These are phyloP conservation scores for Boechera divaricarpa DNA, from an alignment of 345 rosid genomes.

Conservation along the genomic window DNA sequence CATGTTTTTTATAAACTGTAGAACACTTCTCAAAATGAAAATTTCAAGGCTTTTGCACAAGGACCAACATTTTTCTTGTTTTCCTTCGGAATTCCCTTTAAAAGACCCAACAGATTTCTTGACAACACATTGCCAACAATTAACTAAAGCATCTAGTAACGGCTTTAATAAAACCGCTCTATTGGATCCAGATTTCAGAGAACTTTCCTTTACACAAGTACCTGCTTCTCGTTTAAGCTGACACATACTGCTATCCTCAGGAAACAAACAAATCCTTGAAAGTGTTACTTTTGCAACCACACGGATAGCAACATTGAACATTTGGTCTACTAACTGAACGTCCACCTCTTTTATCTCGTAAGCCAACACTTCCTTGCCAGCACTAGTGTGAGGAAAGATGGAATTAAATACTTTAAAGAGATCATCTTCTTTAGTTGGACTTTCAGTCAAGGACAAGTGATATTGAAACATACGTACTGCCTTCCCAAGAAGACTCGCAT, in stretches of 20 bases:
- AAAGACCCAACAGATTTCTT: slow-evolving; percentile 52
- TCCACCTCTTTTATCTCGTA: slow-evolving; percentile 54
- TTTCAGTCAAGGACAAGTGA: slow-evolving; percentile 59
- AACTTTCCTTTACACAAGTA: slow-evolving; percentile 40
- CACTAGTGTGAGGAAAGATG: slow-evolving; percentile 48
- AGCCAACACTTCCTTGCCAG: slow-evolving; percentile 61
- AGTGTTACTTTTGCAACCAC: slow-evolving; percentile 67
- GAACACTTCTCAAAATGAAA: slow-evolving; percentile 68
- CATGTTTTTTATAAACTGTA: slow-evolving; percentile 57
- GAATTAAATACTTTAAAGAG: slow-evolving; percentile 61
- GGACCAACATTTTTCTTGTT: slow-evolving; percentile 45
- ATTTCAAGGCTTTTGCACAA: slow-evolving; percentile 69
- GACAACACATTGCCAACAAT: slow-evolving; percentile 68
- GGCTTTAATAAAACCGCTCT: slow-evolving; percentile 51
- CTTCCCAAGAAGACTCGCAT: slow-evolving; percentile 74
- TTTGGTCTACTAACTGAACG: slow-evolving; percentile 50
- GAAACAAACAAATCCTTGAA: slow-evolving; percentile 65
- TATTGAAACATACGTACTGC: slow-evolving; percentile 65
- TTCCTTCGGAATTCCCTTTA: slow-evolving; percentile 42
- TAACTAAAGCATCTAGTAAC: slow-evolving; percentile 60
- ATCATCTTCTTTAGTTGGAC: slow-evolving; percentile 51
- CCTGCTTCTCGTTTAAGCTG: slow-evolving; percentile 45
- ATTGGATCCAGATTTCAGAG: slow-evolving; percentile 43
- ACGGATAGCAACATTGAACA: slow-evolving; percentile 61
- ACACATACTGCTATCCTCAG: slow-evolving; percentile 44